These are phyloP conservation scores for Colletotrichum siamense DNA, from an alignment of 2,329 filamentous ascomycete genomes.

Conservation along the genomic window DNA sequence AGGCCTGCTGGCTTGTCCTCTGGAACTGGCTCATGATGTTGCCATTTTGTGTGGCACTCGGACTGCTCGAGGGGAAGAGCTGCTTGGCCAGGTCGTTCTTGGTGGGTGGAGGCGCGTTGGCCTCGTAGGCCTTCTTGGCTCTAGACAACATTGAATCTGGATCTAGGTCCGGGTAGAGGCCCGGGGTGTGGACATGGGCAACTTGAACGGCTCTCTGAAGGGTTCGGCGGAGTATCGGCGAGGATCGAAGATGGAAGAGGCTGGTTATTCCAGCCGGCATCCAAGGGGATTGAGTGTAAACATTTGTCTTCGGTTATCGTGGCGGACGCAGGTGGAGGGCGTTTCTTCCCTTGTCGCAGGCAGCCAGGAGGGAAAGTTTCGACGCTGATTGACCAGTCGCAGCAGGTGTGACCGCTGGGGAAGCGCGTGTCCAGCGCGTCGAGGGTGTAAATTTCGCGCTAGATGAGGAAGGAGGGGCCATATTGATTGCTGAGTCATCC, in stretches of 20 bases:
- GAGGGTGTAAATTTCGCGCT: not conserved
- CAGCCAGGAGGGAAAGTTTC: not conserved
- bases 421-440: conserved; percentile 6
- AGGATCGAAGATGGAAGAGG: conserved; percentile 38
- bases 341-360: not conserved
- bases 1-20: conserved; percentile 38
- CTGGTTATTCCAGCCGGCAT: conserved; percentile 39
- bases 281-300: conserved; percentile 27
- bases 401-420: not conserved
- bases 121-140: conserved; percentile 42
- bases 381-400: not conserved
- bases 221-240: conserved; percentile 36
- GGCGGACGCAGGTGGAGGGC: not conserved
- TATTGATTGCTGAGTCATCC: not conserved
- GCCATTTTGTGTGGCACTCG: conserved; percentile 43
- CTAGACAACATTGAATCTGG: conserved; percentile 40
- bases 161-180: not conserved
- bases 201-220: conserved; percentile 27
- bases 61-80: conserved; percentile 63
- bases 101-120: conserved; percentile 37
- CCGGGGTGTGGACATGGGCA: conserved; percentile 28
- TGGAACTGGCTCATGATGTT: conserved; percentile 59
- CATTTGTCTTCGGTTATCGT: not conserved
- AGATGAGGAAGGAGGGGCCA: not conserved
- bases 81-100: conserved; percentile 51